Evolutionary conservation across 164 flowering plant genomes (phyloP), one percentile per base, ranked within the genome.

Genomic region (Liriodendron chinense): DNA sequence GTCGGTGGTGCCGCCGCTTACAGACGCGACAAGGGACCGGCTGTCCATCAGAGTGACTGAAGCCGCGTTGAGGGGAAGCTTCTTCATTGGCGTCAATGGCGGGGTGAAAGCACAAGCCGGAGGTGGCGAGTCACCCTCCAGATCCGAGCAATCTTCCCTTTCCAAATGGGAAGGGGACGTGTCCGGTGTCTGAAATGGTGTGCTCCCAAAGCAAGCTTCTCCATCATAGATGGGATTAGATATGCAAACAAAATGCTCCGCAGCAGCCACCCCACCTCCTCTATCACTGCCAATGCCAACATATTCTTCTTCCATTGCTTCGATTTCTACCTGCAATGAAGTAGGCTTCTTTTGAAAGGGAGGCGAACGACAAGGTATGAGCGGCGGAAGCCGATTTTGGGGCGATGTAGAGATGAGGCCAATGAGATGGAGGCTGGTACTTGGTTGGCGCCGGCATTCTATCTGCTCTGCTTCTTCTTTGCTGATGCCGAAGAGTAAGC

Each of bases 161-260:
- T 87, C 93, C 48, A 91, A 68, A 21, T 84, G 85, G 0, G 98
- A 94, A 18, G 97, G 97, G 0, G 98, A 92, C 0, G 94, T 73
- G 14, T 84, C 90, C 0, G 97, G 98, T 0, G 98, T 94, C 73
- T 90, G 91, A 59, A 88, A 94, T 1, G 96, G 96, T 0, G 98
- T 90, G 12, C 69, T 28, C 14, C 6, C 57, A 48, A 2, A 65
- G 28, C 71, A 78, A 18, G 63, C 73, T 2, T 80, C 84, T 4
- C 84, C 82, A 69, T 89, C 91, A 78, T 86, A 94, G 23, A 94
- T 87, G 65, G 98, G 98, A 76, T 94, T 94, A 4, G 93, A 94
- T 24, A 94, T 94, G 88, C 89, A 90, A 61, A 92, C 82, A 6
- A 90, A 74, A 79, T 87, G 78, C 56, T 88, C 83, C 12, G 59